A percentile compares a stretch with the other conserved stretches of the same genome.
Conservation (phyloP, 2,329 filamentous ascomycete species). For the Rutstroemia sp. region DNA sequence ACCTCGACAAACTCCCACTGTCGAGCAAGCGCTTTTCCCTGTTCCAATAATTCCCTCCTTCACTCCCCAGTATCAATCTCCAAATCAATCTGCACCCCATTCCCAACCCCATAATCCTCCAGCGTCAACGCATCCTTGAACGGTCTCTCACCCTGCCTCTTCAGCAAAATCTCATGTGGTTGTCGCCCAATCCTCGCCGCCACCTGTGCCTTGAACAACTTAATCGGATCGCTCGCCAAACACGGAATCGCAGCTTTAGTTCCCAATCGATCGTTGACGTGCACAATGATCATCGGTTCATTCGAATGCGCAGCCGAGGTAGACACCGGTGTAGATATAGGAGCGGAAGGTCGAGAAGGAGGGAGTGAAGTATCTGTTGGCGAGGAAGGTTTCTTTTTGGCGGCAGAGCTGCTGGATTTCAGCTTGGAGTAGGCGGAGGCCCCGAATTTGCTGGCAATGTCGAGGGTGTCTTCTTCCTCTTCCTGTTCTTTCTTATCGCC, state of each 20-base stretch:
- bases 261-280: conserved; percentile 90
- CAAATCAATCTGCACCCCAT: conserved; percentile 55
- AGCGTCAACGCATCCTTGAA: conserved; percentile 87
- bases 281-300: conserved; percentile 88
- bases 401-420: not conserved
- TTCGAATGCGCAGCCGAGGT: conserved; percentile 24
- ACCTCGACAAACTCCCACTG: too few relatives aligned
- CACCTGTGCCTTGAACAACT: conserved; percentile 85
- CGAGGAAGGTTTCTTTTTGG: not conserved
- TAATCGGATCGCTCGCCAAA: conserved; percentile 74
- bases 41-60: conserved; percentile 1
- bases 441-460: conserved; percentile 8
- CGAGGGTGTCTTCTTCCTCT: conserved; percentile 8
- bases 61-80: conserved; percentile 32
- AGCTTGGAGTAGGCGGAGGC: conserved; percentile 5
- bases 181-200: conserved; percentile 83
- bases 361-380: conserved; percentile 11
- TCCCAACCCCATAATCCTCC: conserved; percentile 89
- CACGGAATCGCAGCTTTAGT: conserved; percentile 95
- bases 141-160: conserved; percentile 83
- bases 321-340: conserved; percentile 9
- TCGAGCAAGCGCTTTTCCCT: not conserved
- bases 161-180: conserved; percentile 84
- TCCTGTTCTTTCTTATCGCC: conserved; percentile 6
- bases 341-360: conserved; percentile 19